Base-by-base conservation (phyloP, 2,329 filamentous ascomycete genomes). In the Xenoacremonium recifei region DNA sequence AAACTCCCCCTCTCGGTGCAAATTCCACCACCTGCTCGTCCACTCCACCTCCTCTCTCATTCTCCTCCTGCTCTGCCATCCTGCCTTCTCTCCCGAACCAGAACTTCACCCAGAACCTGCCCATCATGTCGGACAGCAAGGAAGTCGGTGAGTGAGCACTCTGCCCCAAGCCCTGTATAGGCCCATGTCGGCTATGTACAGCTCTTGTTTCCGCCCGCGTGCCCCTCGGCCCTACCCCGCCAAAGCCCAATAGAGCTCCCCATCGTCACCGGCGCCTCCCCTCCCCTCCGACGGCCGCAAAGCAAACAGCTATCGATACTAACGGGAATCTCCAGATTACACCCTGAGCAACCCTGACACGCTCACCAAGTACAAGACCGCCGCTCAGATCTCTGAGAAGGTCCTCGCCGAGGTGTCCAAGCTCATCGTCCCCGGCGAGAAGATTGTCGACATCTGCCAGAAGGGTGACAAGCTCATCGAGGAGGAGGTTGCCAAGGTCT, bases 291-390 rank as follows among this genome's bases (percentile, higher is more conserved):
- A 53, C 47, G 35, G 39, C 37, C 34, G 42, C 33, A 39, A 37
- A 31, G 15, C 21, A 21, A n/a, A 21, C 21, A 13, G 30, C 31
- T 42, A 48, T 10, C 20, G 7, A 9, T 7, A 15, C n/a, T 31
- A 15, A 13, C 13, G 15, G 32, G 35, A n/a, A 13, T 33, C 34
- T 49, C 35, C 36, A 21, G 15, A 29, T 68, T 91, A 95, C 75
- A 80, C 87, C 57, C 82, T 96, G 69, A 88, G 84, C 70, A 93
- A 95, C 77, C 89, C 88, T 49, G 88, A 95, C 68, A 96, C 90
- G 61, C 80, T 99, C 60, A 97, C 93, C 73, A 99, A 97, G 80
- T 97, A 97, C 81, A 97, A 96, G 84, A 91, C 87, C 54, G 93
- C 93, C 44, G 92, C 88, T 51, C 79, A 87, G 67, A 97, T 99